Evolutionary conservation across 1,284 basidiomycete genomes (phyloP), one percentile per base, ranked within the genome.

Genomic region (Earliella scabrosa): DNA sequence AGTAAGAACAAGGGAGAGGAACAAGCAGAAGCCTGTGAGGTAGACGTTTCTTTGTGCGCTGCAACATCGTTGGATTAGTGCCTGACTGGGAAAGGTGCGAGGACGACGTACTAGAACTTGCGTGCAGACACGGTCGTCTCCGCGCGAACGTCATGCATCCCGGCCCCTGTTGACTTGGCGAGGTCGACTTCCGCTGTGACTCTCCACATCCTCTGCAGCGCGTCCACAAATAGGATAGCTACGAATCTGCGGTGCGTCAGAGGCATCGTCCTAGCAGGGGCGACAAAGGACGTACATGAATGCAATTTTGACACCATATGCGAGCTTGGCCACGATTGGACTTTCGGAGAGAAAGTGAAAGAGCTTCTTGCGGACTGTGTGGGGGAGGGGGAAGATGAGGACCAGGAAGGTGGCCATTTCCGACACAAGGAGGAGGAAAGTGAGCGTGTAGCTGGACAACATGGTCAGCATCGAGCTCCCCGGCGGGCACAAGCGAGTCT

Each of bases 1-100:
- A 8, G 94, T 91, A 63, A 98, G 87, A 66, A 97, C 90, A 52
- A 96, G 86, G 16, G 93, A 95, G 31, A 98, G 87, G 87, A 97
- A 97, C 43, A 98, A 82, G 52, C 91, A 94, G 72, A 94, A 93
- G 1, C 93, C 93, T 11, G 95, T 97, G 20, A 97, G 82, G 73
- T 98, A 98, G 58, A 90, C 85, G 66, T 93, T 93, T 49, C 91
- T 78, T 68, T 93, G 91, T 0, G 91, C 86, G 75, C 90, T 91
- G 26, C 7, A 34, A 8, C n/a, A n/a, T n/a, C n/a, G 62, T 56
- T 26, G 8, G 35, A 13, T 38, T 29, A 27, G 31, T 24, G 13
- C 13, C n/a, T 8, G 31, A 24, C 13, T n/a, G 5, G 14, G 2
- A 26, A 4, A 16, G 9, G 4, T 36, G 26, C 20, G 39, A 21